phyloP scores from a whole-genome alignment of 345 rosid species.

The Arabis hirsuta region DNA sequence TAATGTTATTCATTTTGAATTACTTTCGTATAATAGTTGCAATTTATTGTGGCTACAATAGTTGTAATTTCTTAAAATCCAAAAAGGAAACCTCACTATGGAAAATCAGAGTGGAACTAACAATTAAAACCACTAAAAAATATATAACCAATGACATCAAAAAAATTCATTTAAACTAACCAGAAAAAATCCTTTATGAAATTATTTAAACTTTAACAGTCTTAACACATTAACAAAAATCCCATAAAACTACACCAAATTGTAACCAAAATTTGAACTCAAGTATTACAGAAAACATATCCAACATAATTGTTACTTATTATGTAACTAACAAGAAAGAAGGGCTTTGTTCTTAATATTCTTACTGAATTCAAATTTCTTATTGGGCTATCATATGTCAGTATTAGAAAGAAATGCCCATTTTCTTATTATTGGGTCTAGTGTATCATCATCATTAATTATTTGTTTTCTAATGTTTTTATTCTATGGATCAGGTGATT shows the following conservation, averaged over 20 bases:
- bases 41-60: background rate
- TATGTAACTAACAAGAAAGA: background rate
- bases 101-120: background rate
- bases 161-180: background rate
- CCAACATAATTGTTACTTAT: background rate
- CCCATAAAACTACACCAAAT: too few species aligned
- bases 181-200: background rate
- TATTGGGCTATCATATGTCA: constrained; percentile 6
- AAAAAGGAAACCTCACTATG: background rate
- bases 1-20: background rate
- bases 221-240: too few species aligned
- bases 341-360: background rate
- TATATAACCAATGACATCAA: background rate
- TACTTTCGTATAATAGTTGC: background rate
- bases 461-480: too few species aligned
- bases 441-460: too few species aligned
- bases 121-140: background rate
- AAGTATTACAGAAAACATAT: background rate
- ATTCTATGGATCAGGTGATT: too few species aligned
- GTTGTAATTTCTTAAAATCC: background rate
- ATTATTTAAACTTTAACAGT: too few species aligned
- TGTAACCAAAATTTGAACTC: too few species aligned
- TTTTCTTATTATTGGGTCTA: background rate
- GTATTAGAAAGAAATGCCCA: background rate
- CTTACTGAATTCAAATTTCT: background rate